Percentiles rank a stretch among this genome's conserved stretches.
phyloP scores from a whole-genome alignment of 441 rosid genomes.

The Rhodomyrtus psidioides region DNA sequence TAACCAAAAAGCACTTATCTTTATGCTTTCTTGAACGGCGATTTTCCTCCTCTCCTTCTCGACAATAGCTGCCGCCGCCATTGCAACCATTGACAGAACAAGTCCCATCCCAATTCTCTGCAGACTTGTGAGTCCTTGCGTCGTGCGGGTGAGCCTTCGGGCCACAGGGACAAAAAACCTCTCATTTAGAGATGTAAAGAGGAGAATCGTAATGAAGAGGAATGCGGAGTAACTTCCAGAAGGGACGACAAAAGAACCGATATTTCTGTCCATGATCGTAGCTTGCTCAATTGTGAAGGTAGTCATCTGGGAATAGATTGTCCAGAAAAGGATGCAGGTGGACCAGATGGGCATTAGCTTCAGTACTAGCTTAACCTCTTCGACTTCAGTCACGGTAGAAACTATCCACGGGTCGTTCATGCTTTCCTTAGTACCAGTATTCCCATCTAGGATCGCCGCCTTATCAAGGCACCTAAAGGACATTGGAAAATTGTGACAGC shows the following conservation, averaged over 20 bases:
- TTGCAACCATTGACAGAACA: constrained; percentile 46
- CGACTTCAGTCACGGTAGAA: constrained; percentile 67
- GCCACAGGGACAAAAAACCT: constrained; percentile 60
- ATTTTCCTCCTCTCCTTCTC: constrained; percentile 49
- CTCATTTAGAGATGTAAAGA: constrained; percentile 83
- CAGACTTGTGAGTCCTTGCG: constrained; percentile 75
- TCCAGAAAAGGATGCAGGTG: constrained; percentile 81
- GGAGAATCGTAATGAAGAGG: constrained; percentile 53
- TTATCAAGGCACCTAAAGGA: constrained; percentile 62
- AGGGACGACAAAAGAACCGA: constrained; percentile 53
- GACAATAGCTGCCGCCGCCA: constrained; percentile 54
- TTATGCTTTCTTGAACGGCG: constrained; percentile 9
- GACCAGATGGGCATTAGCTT: constrained; percentile 82
- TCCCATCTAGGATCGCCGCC: constrained; percentile 48
- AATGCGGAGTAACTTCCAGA: constrained; percentile 61
- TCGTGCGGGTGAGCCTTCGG: constrained; percentile 38
- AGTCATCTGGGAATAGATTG: constrained; percentile 83
- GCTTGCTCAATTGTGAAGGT: constrained; percentile 89
- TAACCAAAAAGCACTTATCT: constrained; percentile 68
- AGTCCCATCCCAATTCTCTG: constrained; percentile 82
- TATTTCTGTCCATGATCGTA: constrained; percentile 48
- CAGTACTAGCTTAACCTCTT: constrained; percentile 75
- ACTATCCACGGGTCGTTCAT: constrained; percentile 48
- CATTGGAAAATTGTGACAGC: not conserved
- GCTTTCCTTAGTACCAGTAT: constrained; percentile 8